These are phyloP conservation scores for Colletotrichum brevisporum DNA, from an alignment of 2,329 filamentous ascomycete genomes.

Conservation along the genomic window DNA sequence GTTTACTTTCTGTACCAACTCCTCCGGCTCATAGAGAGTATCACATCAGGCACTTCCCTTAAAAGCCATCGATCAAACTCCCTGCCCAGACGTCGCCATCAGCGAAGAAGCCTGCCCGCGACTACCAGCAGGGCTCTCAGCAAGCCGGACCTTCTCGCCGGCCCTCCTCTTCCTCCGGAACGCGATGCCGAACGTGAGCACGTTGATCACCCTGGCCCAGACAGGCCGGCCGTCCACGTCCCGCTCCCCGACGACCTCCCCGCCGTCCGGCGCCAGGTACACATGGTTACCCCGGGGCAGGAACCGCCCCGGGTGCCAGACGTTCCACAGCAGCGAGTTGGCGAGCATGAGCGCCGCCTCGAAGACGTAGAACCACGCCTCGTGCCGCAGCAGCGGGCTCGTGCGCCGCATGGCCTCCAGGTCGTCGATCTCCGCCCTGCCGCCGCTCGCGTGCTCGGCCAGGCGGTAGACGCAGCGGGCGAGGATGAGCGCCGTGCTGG, in stretches of 20 bases:
- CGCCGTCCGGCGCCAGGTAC: conserved; percentile 64
- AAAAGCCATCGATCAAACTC: not conserved
- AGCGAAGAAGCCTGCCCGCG: not conserved
- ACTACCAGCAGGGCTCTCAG: not conserved
- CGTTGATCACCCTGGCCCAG: conserved; percentile 3
- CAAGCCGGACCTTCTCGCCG: not conserved
- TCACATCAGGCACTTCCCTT: not conserved
- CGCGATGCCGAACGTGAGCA: conserved; percentile 15
- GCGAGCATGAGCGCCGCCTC: conserved; percentile 66
- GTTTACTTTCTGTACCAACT: no score
- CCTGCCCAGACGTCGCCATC: not conserved
- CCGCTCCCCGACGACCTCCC: conserved; percentile 21
- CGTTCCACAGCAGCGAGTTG: conserved; percentile 65
- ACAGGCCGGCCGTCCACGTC: conserved; percentile 1
- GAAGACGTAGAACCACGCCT: conserved; percentile 73
- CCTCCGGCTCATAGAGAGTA: no score
- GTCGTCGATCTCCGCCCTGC: conserved; percentile 19
- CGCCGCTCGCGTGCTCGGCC: conserved; percentile 58
- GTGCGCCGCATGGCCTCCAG: conserved; percentile 43
- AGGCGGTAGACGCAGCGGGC: conserved; percentile 65
- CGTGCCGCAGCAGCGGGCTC: conserved; percentile 65
- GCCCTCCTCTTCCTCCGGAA: not conserved
- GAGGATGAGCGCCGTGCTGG: conserved; percentile 59
- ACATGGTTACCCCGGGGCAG: conserved; percentile 63
- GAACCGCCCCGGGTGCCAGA: conserved; percentile 64